A percentile compares a stretch with the other conserved stretches of the same genome.
phyloP scores from a whole-genome alignment of 768 basidiomycete species.

The Lactarius sp. region DNA sequence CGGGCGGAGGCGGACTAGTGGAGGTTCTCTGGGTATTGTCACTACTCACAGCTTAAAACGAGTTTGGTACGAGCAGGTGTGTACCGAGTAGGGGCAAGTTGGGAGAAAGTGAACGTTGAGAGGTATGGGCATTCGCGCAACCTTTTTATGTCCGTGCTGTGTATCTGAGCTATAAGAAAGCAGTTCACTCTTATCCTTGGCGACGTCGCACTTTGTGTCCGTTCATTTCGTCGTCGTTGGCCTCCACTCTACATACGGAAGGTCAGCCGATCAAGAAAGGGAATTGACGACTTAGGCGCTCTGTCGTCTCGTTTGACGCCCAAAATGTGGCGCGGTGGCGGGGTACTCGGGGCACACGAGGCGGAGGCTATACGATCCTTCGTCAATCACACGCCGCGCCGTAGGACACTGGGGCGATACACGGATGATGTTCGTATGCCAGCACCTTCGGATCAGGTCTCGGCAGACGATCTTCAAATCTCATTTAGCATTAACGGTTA shows the following conservation, averaged over 20 bases:
- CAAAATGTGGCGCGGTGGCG: neutral
- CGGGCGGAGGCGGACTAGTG: neutral
- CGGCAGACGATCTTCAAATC: too few relatives aligned
- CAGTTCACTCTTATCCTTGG: neutral
- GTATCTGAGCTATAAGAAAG: neutral
- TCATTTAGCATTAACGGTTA: neutral
- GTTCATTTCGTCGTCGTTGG: neutral
- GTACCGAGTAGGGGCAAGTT: neutral
- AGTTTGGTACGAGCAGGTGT: neutral
- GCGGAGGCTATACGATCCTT: neutral
- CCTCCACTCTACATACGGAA: neutral
- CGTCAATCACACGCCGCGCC: neutral
- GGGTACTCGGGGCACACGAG: neutral
- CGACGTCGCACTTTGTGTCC: neutral
- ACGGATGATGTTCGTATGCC: neutral
- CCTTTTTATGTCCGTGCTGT: constrained; percentile 12
- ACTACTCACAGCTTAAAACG: neutral
- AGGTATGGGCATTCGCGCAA: neutral
- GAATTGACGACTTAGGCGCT: neutral
- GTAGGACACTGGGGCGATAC: neutral
- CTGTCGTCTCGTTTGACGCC: neutral
- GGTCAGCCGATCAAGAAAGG: neutral
- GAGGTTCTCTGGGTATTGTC: neutral
- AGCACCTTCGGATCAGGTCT: neutral
- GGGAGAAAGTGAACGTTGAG: neutral